Percentiles rank a stretch among this genome's conserved stretches.
phyloP scores from a whole-genome alignment of 495 filamentous ascomycete species.

The Emericellopsis terricola region DNA sequence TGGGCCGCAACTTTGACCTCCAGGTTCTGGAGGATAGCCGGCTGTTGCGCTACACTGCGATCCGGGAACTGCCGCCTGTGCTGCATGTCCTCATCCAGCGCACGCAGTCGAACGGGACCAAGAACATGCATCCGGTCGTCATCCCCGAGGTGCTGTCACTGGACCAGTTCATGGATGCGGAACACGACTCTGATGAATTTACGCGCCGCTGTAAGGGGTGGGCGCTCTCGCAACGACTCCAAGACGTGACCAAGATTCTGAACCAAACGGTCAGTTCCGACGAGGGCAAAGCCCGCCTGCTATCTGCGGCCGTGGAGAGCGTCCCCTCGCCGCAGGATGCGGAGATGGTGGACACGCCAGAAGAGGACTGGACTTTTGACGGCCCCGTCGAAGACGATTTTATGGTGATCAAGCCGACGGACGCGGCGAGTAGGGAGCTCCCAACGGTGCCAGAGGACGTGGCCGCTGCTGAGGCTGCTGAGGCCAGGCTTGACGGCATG shows the following conservation, averaged over 20 bases:
- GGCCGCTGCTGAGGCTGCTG: no score
- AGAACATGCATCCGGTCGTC: conserved; percentile 59
- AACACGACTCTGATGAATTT: conserved; percentile 36
- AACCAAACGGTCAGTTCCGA: neutral
- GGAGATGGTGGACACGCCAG: conserved; percentile 4
- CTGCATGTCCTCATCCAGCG: conserved; percentile 81
- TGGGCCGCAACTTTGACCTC: conserved; percentile 69
- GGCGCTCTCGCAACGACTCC: conserved; percentile 51
- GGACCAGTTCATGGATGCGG: conserved; percentile 70
- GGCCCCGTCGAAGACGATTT: conserved; percentile 2
- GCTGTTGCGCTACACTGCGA: conserved; percentile 54
- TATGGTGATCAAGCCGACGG: neutral
- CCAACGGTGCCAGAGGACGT: no score
- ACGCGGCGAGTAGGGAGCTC: neutral
- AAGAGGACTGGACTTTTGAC: conserved; percentile 18
- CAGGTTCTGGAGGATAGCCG: conserved; percentile 46
- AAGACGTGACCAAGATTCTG: conserved; percentile 21
- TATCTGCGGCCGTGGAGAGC: neutral
- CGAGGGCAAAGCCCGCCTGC: neutral
- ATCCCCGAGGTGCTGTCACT: conserved; percentile 67
- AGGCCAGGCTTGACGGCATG: neutral
- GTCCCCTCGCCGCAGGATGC: neutral
- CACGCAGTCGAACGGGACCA: conserved; percentile 51
- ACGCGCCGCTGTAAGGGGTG: conserved; percentile 47
- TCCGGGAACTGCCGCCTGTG: conserved; percentile 61